A percentile compares a stretch with the other conserved stretches of the same genome.
Evolutionary conservation across 768 basidiomycete species (phyloP).

Genomic region (Udeniomyces megalosporus): DNA sequence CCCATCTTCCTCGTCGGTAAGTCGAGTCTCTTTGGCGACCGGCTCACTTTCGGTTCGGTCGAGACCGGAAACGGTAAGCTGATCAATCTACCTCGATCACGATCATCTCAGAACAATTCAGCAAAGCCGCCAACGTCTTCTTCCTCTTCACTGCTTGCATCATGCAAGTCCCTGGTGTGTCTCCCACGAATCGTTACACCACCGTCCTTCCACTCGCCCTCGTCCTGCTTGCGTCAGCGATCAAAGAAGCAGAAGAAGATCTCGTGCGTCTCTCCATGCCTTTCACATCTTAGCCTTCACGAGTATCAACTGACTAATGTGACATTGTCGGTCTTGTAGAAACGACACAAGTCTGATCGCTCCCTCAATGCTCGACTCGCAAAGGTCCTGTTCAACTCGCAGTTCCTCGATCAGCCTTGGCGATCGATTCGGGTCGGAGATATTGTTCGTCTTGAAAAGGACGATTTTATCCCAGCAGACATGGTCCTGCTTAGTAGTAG

Average conservation of each 20-base stretch:
- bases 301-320: neutral
- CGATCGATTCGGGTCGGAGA: slow-evolving; percentile 80
- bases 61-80: no score
- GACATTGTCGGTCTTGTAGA: slow-evolving; percentile 28
- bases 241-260: slow-evolving; percentile 93
- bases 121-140: slow-evolving; percentile 95
- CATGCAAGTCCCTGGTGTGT: slow-evolving; percentile 94
- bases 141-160: slow-evolving; percentile 81
- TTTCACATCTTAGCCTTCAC: neutral
- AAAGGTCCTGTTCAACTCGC: slow-evolving; percentile 51
- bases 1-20: slow-evolving; percentile 85
- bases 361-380: slow-evolving; percentile 73
- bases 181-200: slow-evolving; percentile 86
- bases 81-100: no score
- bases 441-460: slow-evolving; percentile 70
- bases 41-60: neutral
- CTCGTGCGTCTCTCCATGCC: slow-evolving; percentile 39
- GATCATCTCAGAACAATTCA: slow-evolving; percentile 66
- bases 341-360: slow-evolving; percentile 88
- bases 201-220: slow-evolving; percentile 80
- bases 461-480: slow-evolving; percentile 94
- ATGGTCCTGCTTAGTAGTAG: slow-evolving; percentile 70
- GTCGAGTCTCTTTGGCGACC: slow-evolving; percentile 21
- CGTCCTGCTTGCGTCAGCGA: slow-evolving; percentile 80
- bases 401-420: slow-evolving; percentile 67